These are phyloP conservation scores for Hypoxylon perforatum DNA, from an alignment of 495 filamentous ascomycete genomes.

Conservation along the genomic window DNA sequence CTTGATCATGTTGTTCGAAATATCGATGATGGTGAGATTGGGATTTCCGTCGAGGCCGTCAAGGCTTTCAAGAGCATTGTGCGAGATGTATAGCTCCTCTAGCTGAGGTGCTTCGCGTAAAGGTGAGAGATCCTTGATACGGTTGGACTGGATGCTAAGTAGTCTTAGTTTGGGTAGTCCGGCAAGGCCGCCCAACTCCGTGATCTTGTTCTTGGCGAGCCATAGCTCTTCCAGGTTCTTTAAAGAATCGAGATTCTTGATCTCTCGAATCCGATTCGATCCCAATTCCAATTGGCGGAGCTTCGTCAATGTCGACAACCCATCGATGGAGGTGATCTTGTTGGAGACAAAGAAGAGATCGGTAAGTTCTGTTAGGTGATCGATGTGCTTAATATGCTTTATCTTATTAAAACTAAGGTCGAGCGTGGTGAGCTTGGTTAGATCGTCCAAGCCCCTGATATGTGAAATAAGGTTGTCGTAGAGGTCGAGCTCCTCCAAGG, in stretches of 20 bases:
- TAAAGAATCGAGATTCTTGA: slow-evolving; percentile 85
- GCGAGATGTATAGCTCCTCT: slow-evolving; percentile 97
- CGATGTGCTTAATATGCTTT: slow-evolving; percentile 94
- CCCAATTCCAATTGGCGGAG: slow-evolving; percentile 88
- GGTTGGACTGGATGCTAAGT: slow-evolving; percentile 97
- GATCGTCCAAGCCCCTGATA: slow-evolving; percentile 82
- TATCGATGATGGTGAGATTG: slow-evolving; percentile 81
- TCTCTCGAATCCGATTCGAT: slow-evolving; percentile 90
- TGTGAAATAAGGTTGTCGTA: slow-evolving; percentile 98
- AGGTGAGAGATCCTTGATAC: slow-evolving; percentile 82
- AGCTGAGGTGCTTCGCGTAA: slow-evolving; percentile 78
- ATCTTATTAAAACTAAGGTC: slow-evolving; percentile 99
- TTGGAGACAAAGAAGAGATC: slow-evolving; percentile 97
- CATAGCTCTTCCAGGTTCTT: slow-evolving; percentile 85
- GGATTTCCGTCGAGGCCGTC: slow-evolving; percentile 77
- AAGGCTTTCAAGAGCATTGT: slow-evolving; percentile 88
- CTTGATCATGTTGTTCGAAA: slow-evolving; percentile 87
- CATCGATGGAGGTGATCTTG: slow-evolving; percentile 88
- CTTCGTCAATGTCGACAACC: slow-evolving; percentile 76
- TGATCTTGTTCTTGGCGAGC: slow-evolving; percentile 98
- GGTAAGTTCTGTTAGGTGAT: slow-evolving; percentile 79
- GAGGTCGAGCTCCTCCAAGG: slow-evolving; percentile 86
- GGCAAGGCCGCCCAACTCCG: slow-evolving; percentile 77
- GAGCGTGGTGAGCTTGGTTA: slow-evolving; percentile 78
- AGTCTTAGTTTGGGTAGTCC: slow-evolving; percentile 82